A percentile compares a stretch with the other conserved stretches of the same genome.
phyloP scores from a whole-genome alignment of 495 filamentous ascomycete genomes.

The Rhypophila decipiens region DNA sequence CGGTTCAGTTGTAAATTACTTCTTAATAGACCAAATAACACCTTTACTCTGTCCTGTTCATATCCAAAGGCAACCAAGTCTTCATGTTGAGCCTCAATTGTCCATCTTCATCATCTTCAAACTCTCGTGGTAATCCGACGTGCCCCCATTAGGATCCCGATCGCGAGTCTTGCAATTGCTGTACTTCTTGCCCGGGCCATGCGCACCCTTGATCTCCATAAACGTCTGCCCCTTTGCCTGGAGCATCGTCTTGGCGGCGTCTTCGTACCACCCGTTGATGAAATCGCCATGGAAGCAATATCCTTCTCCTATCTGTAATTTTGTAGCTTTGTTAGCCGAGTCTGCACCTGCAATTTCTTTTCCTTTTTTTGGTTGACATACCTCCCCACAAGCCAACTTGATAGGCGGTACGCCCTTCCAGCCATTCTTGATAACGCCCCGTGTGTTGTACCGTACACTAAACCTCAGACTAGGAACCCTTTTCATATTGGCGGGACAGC shows the following conservation, averaged over 20 bases:
- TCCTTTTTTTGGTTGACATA: conserved; percentile 9
- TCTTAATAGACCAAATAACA: too few relatives aligned
- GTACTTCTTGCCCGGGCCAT: conserved; percentile 27
- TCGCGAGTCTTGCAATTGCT: conserved; percentile 28
- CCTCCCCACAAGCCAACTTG: conserved; percentile 30
- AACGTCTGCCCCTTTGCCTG: conserved; percentile 29
- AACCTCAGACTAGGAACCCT: conserved; percentile 28
- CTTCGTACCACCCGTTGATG: conserved; percentile 32
- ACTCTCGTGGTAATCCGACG: conserved; percentile 29
- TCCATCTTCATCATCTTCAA: conserved; percentile 32
- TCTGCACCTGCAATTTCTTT: too few relatives aligned
- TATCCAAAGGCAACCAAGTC: too few relatives aligned
- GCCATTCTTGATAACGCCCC: conserved; percentile 21
- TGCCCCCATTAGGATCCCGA: conserved; percentile 26
- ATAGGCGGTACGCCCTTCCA: conserved; percentile 29
- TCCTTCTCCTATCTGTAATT: conserved; percentile 28
- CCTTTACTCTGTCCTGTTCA: too few relatives aligned
- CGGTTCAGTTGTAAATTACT: too few relatives aligned
- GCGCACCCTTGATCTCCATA: conserved; percentile 29
- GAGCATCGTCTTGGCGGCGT: conserved; percentile 26
- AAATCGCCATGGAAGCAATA: conserved; percentile 35
- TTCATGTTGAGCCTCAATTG: too few relatives aligned
- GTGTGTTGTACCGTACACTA: conserved; percentile 25
- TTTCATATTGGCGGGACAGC: conserved; percentile 25
- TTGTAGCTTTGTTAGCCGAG: too few relatives aligned